These are phyloP conservation scores for Smallanthus sonchifolius DNA, from an alignment of 129 eudicot species.

Conservation along the genomic window DNA sequence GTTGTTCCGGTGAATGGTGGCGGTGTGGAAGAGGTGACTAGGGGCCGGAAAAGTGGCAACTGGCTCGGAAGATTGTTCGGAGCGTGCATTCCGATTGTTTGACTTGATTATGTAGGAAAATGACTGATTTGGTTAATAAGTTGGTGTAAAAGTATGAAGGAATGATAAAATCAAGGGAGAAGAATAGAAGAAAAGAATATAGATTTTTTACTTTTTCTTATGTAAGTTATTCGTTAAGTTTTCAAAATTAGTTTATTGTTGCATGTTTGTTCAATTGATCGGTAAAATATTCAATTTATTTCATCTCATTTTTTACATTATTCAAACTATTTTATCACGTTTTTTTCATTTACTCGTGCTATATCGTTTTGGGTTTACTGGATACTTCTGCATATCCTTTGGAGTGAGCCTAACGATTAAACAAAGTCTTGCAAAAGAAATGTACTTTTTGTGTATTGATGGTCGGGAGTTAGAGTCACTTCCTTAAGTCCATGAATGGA, in stretches of 20 bases:
- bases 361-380: too few relatives aligned
- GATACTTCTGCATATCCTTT: too few relatives aligned
- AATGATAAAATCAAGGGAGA: background rate
- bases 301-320: background rate
- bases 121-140: background rate
- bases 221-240: background rate
- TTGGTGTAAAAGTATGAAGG: too few relatives aligned
- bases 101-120: background rate
- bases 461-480: too few relatives aligned
- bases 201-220: background rate
- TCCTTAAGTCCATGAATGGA: too few relatives aligned
- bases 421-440: too few relatives aligned
- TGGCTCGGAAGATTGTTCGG: constrained; percentile 29
- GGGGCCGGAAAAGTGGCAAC: constrained; percentile 20
- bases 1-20: constrained; percentile 8
- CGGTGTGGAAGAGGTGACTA: background rate
- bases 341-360: too few relatives aligned
- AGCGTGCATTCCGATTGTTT: constrained; percentile 20
- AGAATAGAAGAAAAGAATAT: too few relatives aligned
- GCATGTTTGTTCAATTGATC: background rate
- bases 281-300: background rate
- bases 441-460: too few relatives aligned
- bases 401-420: too few relatives aligned
- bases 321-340: too few relatives aligned
- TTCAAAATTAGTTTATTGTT: background rate